Evolutionary conservation across 2,329 filamentous ascomycete species (phyloP), one percentile per base, ranked within the genome.

Genomic region (Colletotrichum tofieldiae): DNA sequence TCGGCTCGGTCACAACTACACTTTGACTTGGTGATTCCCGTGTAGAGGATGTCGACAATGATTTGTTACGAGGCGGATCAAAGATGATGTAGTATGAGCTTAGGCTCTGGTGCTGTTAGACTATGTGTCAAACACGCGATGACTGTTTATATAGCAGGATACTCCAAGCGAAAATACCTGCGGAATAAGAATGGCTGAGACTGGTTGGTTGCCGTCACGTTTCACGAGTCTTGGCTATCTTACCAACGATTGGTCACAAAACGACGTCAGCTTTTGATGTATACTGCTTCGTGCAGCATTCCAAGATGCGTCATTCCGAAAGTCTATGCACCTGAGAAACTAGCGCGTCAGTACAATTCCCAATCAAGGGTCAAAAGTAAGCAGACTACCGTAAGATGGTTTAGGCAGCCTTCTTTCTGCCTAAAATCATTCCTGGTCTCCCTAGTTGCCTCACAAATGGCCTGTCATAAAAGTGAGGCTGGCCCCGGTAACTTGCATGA

Each of bases 361-460:
- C 7, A n/a, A 20, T 35, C 16, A 26, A 14, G 20, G 7, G 35
- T 11, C 11, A n/a, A 64, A 26, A 39, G 49, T 32, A n/a, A 32
- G 61, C 47, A 14, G 37, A 18, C 18, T 16, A 20, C 37, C 14
- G 60, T 41, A 26, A 23, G 49, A 16, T 23, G 9, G 6, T 12
- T 52, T 43, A 55, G 61, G 61, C 61, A 64, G 61, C 61, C 39
- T n/a, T 32, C 23, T 55, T 64, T 64, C 61, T 64, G 49, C 61
- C 61, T 64, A 49, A 55, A 43, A 20, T 23, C 35, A 29, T 26
- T n/a, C 12, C 23, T 3, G 26, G 26, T 23, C 39, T 64, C 49
- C 8, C 23, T 18, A 7, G 23, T 43, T 32, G 23, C 49, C 49
- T 55, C 37, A 12, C 23, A 6, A 55, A 23, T 12, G 23, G 6